Percentiles rank a stretch among this genome's conserved stretches.
Conservation (phyloP, 2,329 filamentous ascomycete species). For the Penicillium sp. region DNA sequence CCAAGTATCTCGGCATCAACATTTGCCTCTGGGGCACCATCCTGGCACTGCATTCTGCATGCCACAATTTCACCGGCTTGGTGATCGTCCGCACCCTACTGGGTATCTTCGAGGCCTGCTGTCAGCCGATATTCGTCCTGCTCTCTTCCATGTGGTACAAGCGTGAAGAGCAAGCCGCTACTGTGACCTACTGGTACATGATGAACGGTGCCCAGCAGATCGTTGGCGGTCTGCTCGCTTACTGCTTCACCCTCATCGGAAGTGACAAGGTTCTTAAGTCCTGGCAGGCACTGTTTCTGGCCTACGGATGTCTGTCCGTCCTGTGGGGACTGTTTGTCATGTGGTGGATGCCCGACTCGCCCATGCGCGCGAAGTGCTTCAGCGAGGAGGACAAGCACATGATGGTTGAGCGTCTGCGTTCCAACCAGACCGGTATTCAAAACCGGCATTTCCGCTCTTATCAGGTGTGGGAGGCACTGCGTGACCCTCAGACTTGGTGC, state of each 20-base stretch:
- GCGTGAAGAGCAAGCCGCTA: constrained; percentile 65
- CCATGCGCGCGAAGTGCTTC: constrained; percentile 71
- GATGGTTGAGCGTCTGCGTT: constrained; percentile 62
- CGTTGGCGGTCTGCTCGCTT: constrained; percentile 68
- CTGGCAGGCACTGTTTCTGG: constrained; percentile 70
- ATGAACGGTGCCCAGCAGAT: constrained; percentile 76
- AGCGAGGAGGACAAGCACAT: constrained; percentile 65
- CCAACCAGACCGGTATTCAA: constrained; percentile 64
- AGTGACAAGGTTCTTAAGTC: constrained; percentile 50
- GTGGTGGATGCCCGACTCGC: constrained; percentile 67
- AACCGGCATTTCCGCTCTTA: constrained; percentile 57
- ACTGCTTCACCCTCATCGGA: constrained; percentile 53
- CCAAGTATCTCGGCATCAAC: constrained; percentile 65
- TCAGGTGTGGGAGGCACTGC: constrained; percentile 59
- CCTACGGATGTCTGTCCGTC: constrained; percentile 64
- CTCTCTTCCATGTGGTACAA: constrained; percentile 72
- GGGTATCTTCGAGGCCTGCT: constrained; percentile 70
- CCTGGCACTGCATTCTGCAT: constrained; percentile 63
- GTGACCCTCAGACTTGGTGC: constrained; percentile 67
- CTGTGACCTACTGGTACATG: constrained; percentile 72
- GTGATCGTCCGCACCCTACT: constrained; percentile 65
- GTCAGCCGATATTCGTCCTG: constrained; percentile 68
- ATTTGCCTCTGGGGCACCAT: constrained; percentile 66
- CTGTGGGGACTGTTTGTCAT: constrained; percentile 66
- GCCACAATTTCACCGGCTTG: constrained; percentile 61